Base-by-base conservation (phyloP, 352 stramenopile species). In the Paralagenidium karlingii region DNA sequence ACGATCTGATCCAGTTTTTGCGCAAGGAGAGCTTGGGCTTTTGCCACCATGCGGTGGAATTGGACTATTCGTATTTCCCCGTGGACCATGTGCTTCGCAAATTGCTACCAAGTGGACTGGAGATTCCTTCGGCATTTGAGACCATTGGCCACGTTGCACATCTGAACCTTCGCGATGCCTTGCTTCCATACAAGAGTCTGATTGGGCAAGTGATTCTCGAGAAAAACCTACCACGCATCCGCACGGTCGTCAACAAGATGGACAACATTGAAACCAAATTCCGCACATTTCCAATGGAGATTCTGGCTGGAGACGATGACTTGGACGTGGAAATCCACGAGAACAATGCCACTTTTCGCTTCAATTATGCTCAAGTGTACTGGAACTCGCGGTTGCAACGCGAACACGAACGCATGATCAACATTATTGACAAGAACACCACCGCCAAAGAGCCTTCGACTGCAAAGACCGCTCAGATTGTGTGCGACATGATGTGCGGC, bases 201-300 rank as follows among this genome's bases (percentile, higher is more conserved):
- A 97, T 99, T 43, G 96, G 93, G 3, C 89, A 98, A 54, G 92
- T 97, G 2, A 94, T 99, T 42, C 61, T 99, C 9, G 95, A 99
- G 60, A 99, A 99, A 67, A 97, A 98, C 56, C 38, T 46, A 31
- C 63, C 69, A 11, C 55, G 73, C 40, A 94, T 99, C 39, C 68
- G 77, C 34, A 98, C 92, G 24, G 94, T 99, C 6, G 94, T 99
- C 19, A 98, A 98, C 71, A 99, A 99, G 60, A 79, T 89, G 34
- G 90, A 92, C 31, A 95, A 77, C 39, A 98, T 98, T 44, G 75
- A 97, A 56, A 92, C 73, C 39, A 63, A 86, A 45, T 98, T 95
- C 61, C 69, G 94, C 13, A 98, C 94, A 5, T 98, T 98, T 65
- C 85, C 82, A 0, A 97, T 98, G 87, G 92, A 98, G 62, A 68